These are phyloP conservation scores for Holtermannia corniformis DNA, from an alignment of 768 basidiomycete genomes.

Conservation along the genomic window DNA sequence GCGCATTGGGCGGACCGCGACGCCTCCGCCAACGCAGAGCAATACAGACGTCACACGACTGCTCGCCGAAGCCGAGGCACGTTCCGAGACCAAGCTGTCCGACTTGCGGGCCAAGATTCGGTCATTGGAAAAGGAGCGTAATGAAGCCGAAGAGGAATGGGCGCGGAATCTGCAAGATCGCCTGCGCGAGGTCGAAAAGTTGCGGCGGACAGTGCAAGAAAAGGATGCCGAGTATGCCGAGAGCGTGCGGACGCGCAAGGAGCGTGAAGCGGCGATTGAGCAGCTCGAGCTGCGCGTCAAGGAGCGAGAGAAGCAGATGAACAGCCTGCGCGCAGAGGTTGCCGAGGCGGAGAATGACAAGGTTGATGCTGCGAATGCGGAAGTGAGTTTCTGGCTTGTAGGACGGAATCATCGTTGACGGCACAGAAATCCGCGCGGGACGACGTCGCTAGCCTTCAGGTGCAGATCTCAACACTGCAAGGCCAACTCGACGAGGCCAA, in stretches of 20 bases:
- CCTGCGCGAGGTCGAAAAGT: slow-evolving; percentile 62
- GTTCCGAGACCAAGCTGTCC: slow-evolving; percentile 64
- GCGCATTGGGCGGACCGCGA: slow-evolving; percentile 39
- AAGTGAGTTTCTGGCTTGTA: slow-evolving; percentile 36
- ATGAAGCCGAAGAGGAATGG: slow-evolving; percentile 82
- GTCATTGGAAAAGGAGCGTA: slow-evolving; percentile 68
- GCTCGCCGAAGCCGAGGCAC: slow-evolving; percentile 61
- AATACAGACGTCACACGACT: slow-evolving; percentile 47
- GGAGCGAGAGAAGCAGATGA: slow-evolving; percentile 41
- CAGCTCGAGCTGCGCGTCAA: slow-evolving; percentile 43
- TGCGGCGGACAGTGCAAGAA: slow-evolving; percentile 55
- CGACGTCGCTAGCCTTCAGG: slow-evolving; percentile 19
- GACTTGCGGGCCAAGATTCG: slow-evolving; percentile 60
- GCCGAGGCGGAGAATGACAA: slow-evolving; percentile 46
- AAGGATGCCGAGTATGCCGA: slow-evolving; percentile 57
- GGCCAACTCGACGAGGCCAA: slow-evolving; percentile 65
- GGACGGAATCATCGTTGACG: background rate
- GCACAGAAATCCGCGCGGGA: slow-evolving; percentile 46
- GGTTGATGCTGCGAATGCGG: slow-evolving; percentile 42
- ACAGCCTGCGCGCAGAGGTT: slow-evolving; percentile 38
- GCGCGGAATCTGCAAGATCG: slow-evolving; percentile 72
- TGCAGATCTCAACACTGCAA: slow-evolving; percentile 47
- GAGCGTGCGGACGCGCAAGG: slow-evolving; percentile 43
- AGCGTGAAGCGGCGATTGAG: slow-evolving; percentile 52
- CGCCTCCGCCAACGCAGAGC: slow-evolving; percentile 11